Base-by-base conservation (phyloP, 192 early-diverging fungal species). In the Thoreauomyces humboldtii region DNA sequence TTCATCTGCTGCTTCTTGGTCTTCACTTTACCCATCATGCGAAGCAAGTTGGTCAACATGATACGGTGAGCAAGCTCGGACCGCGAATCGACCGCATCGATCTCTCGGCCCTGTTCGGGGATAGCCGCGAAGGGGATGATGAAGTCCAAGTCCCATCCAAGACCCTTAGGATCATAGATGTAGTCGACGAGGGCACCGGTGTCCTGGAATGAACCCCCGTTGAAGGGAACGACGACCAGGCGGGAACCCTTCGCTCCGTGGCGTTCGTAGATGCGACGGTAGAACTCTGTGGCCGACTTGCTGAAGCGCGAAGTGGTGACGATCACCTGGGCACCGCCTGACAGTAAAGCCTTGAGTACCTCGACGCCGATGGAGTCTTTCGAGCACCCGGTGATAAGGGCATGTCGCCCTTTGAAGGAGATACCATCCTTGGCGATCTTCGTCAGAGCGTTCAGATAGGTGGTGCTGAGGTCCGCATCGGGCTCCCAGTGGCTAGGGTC, bases 71-170 rank as follows among this genome's bases (percentile, higher is more conserved):
- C 89, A 25, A 96, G 83, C 79, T 98, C 95, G 37, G 92, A 92
- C 73, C 82, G 78, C 6, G 89, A 88, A 61, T 92, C 93, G 45
- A 98, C 85, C 43, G 77, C 77, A 50, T 91, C 90, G 36, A 95
- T 81, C 73, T 95, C 90, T 53, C 87, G 84, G 38, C 94, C 95
- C 7, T 91, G 80, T 59, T 90, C 92, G 21, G 92, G 83, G 54
- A 98, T 91, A 37, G 94, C 95, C 50, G 95, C 95, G 77, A 98
- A 96, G 15, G 95, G 95, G 64, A 96, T 80, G 59, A 98, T 81
- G 74, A 84, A 92, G 79, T 98, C 95, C 48, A 98, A 86, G 75
- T 98, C 95, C 93, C 90, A 94, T 46, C 81, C 82, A 4, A 98
- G 81, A 27, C 92, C 93, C 62, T 80, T 78, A 53, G 76, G 77